Conservation (phyloP, 2,329 filamentous ascomycete genomes). For the Ascochyta koolunga region DNA sequence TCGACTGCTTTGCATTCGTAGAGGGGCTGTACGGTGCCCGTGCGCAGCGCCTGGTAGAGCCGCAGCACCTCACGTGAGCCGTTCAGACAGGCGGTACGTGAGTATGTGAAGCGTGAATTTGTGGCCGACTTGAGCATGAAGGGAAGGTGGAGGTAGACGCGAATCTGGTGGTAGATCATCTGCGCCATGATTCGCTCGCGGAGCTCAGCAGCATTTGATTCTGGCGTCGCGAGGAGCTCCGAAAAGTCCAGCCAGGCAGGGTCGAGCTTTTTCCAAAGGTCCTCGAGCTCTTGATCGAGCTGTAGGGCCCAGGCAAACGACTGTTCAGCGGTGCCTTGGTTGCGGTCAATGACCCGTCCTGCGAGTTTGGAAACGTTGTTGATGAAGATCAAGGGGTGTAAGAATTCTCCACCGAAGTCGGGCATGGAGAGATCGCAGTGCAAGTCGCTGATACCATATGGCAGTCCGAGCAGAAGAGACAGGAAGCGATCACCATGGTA, state of each 20-base stretch:
- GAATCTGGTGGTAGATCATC: conserved; percentile 53
- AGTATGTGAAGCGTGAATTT: conserved; percentile 48
- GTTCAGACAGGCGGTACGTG: conserved; percentile 48
- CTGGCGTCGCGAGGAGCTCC: conserved; percentile 32
- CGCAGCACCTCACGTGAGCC: conserved; percentile 51
- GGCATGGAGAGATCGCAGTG: conserved; percentile 46
- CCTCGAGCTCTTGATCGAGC: conserved; percentile 52
- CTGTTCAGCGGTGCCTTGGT: conserved; percentile 45
- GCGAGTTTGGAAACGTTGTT: conserved; percentile 48
- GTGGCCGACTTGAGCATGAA: conserved; percentile 51
- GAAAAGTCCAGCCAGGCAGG: conserved; percentile 49
- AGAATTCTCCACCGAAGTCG: conserved; percentile 32
- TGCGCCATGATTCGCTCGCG: conserved; percentile 50
- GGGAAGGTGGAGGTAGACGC: conserved; percentile 54
- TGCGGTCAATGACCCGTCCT: conserved; percentile 53
- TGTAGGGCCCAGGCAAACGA: conserved; percentile 49
- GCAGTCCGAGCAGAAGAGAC: conserved; percentile 61
- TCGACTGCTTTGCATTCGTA: conserved; percentile 57
- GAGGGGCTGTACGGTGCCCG: conserved; percentile 42
- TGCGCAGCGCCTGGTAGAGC: conserved; percentile 48
- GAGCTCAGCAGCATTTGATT: conserved; percentile 44
- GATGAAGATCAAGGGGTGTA: conserved; percentile 42
- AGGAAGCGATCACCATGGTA: conserved; percentile 57
- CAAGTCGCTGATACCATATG: conserved; percentile 51
- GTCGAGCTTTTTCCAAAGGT: conserved; percentile 46